A percentile compares a stretch with the other conserved stretches of the same genome.
Conservation (phyloP, 148 eudicot genomes). For the Arbutus unedo region DNA sequence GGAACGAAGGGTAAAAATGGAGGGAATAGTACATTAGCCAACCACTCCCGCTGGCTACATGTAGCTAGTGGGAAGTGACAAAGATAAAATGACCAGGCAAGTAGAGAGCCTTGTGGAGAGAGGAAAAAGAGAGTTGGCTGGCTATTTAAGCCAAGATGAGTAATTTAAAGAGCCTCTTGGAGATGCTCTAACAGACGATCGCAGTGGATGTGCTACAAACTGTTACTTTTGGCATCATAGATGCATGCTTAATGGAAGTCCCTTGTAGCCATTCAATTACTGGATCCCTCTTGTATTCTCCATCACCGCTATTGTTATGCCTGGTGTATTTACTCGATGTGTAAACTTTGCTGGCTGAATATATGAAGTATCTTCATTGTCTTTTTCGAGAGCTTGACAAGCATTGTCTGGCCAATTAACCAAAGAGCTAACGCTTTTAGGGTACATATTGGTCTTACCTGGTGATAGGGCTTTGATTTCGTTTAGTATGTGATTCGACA, state of each 20-base stretch:
- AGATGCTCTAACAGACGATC: background rate
- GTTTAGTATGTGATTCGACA: background rate
- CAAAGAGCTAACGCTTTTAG: background rate
- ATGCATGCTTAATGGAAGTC: background rate
- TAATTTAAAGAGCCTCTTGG: too few species aligned
- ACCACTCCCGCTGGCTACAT: too few species aligned
- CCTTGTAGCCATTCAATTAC: background rate
- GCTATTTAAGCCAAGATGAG: too few species aligned
- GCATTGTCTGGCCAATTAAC: background rate
- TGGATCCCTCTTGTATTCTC: background rate
- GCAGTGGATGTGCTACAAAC: background rate
- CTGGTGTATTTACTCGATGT: background rate
- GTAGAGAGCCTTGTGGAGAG: too few species aligned
- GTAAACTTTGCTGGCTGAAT: background rate
- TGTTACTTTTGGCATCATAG: background rate
- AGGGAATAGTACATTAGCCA: too few species aligned
- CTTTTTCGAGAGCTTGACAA: background rate
- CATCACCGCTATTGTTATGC: background rate
- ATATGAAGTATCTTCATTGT: background rate
- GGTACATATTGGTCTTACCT: background rate
- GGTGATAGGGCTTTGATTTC: background rate
- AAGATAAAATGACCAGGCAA: too few species aligned
- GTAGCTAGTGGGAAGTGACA: too few species aligned
- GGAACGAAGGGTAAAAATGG: too few species aligned
- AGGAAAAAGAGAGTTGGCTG: too few species aligned